A percentile compares a stretch with the other conserved stretches of the same genome.
Conservation (phyloP, 1,284 basidiomycete species). For the Microbotryum lychnidis-dioicae region DNA sequence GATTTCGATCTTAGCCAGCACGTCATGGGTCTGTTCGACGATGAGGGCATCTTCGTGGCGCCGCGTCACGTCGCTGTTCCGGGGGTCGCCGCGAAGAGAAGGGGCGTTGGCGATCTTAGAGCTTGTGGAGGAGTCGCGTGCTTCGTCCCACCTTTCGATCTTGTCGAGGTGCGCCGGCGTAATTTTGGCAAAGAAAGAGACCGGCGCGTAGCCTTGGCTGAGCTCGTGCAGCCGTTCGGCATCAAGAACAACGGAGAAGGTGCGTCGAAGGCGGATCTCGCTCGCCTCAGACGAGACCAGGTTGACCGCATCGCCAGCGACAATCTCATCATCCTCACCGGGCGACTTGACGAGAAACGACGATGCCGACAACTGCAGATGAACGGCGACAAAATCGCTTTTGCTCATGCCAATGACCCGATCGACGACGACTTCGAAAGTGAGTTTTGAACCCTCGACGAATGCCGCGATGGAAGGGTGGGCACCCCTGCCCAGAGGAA, state of each 20-base stretch:
- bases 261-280: slow-evolving; percentile 68
- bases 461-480: slow-evolving; percentile 59
- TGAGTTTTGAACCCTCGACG: slow-evolving; percentile 63
- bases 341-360: slow-evolving; percentile 61
- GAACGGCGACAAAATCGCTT: slow-evolving; percentile 72
- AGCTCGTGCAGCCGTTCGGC: slow-evolving; percentile 65
- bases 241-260: slow-evolving; percentile 66
- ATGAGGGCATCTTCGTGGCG: slow-evolving; percentile 86
- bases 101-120: slow-evolving; percentile 34
- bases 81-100: slow-evolving; percentile 24
- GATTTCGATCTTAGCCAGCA: slow-evolving; percentile 75
- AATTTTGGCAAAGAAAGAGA: slow-evolving; percentile 79
- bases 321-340: slow-evolving; percentile 68
- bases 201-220: slow-evolving; percentile 62
- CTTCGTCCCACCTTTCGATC: slow-evolving; percentile 82
- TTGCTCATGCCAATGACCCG: slow-evolving; percentile 63
- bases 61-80: slow-evolving; percentile 52
- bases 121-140: slow-evolving; percentile 54
- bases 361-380: slow-evolving; percentile 73
- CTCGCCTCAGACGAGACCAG: slow-evolving; percentile 62
- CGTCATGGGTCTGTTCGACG: slow-evolving; percentile 78
- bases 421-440: slow-evolving; percentile 74
- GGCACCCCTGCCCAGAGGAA: slow-evolving; percentile 38
- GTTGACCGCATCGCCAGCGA: slow-evolving; percentile 64
- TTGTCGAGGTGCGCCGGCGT: slow-evolving; percentile 74